phyloP scores from a whole-genome alignment of 1,284 basidiomycete genomes.

The Pseudozyma hubeiensis region DNA sequence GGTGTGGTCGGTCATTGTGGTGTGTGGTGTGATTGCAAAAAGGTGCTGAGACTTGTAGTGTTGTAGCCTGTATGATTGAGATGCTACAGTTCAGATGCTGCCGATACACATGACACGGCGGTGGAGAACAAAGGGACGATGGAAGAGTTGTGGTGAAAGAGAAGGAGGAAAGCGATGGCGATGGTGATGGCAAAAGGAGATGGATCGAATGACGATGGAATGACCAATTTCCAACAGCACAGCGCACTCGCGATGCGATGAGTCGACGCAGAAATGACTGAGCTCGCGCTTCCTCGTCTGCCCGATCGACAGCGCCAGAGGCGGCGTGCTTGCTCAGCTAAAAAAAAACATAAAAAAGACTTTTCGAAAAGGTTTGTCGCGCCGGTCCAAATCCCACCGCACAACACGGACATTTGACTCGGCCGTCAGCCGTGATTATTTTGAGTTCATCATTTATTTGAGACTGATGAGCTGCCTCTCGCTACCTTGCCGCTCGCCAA shows the following conservation, averaged over 20 bases:
- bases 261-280: not conserved
- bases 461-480: no score
- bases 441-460: no score
- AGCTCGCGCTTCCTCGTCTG: conserved; percentile 6
- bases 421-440: conserved; percentile 11
- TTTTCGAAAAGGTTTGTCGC: conserved; percentile 4
- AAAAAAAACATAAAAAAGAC: conserved; percentile 1
- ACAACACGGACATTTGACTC: conserved; percentile 9
- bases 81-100: conserved; percentile 13
- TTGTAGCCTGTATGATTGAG: not conserved
- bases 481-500: not conserved
- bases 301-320: conserved; percentile 4
- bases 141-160: not conserved
- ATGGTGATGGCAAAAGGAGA: not conserved
- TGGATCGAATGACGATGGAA: not conserved
- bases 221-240: not conserved
- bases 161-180: not conserved
- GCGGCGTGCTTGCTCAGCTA: conserved; percentile 23
- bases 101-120: conserved; percentile 11
- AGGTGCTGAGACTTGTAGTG: not conserved
- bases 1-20: conserved; percentile 20
- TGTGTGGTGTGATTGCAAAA: not conserved
- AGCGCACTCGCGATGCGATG: not conserved
- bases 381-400: not conserved
- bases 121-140: not conserved